Base-by-base conservation (phyloP, 768 basidiomycete genomes). In the Coprinopsis cinerea region DNA sequence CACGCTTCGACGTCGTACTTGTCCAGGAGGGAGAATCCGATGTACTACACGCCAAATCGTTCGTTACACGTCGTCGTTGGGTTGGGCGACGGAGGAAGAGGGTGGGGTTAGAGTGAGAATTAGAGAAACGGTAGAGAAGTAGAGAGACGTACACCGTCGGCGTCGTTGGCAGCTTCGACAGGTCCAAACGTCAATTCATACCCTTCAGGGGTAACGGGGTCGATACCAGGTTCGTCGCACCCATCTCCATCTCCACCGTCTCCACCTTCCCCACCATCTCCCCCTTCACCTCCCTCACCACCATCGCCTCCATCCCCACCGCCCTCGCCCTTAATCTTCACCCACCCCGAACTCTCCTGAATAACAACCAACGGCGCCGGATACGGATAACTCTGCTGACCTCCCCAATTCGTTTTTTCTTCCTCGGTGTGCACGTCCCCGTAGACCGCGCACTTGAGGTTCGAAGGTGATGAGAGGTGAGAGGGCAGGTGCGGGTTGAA, bases 401-500 rank as follows among this genome's bases (percentile, higher is more conserved):
- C 73, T 13, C 75, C 75, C 18, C 49, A 60, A 58, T 76, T 74
- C 26, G 63, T 63, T 63, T 78, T 78, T 62, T 76, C 74, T 0
- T 59, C 59, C 0, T 70, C 70, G 5, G 54, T 57, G 58, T 76
- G 73, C 24, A 67, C 55, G 46, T 76, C 75, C 4, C 64, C 70
- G 55, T 74, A 78, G 0, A 67, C 59, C 0, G 69, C 73, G 43
- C 76, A 78, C 59, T 75, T 76, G 57, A 76, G 64, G 51, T 75
- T 75, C 64, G 36, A 51, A 54, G 51, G 66, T 66, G 25, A 70
- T 64, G 45, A n/a, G n/a, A n/a, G n/a, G n/a, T n/a, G n/a, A n/a
- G n/a, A n/a, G n/a, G n/a, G n/a, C n/a, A n/a, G n/a, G n/a, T n/a
- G n/a, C n/a, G n/a, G n/a, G n/a, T n/a, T n/a, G n/a, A 62, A 67